Percentiles rank a stretch among this genome's conserved stretches.
These are phyloP conservation scores for Rhizopogon rudus DNA, from an alignment of 768 basidiomycete genomes.

Conservation along the genomic window DNA sequence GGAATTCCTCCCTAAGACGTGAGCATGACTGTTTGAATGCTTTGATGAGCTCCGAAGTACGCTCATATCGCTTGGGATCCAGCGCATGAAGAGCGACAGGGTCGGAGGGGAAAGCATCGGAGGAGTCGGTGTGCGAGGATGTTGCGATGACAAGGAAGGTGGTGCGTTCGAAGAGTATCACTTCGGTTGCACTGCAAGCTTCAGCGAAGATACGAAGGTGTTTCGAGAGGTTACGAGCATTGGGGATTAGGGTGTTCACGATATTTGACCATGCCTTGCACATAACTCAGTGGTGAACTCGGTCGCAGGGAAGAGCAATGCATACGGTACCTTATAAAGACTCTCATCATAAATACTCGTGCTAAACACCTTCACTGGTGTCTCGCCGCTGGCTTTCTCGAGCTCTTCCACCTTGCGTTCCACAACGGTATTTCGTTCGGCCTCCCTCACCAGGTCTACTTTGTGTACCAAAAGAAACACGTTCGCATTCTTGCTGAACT, in stretches of 20 bases:
- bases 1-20: constrained; percentile 80
- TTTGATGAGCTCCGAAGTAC: constrained; percentile 91
- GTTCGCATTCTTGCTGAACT: constrained; percentile 75
- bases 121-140: constrained; percentile 41
- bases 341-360: constrained; percentile 98
- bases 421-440: constrained; percentile 50
- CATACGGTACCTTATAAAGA: constrained; percentile 73
- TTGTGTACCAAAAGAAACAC: constrained; percentile 95
- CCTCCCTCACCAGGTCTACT: constrained; percentile 85
- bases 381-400: constrained; percentile 59
- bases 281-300: constrained; percentile 6
- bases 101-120: constrained; percentile 23
- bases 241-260: constrained; percentile 94
- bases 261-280: constrained; percentile 95
- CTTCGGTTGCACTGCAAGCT: constrained; percentile 88
- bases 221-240: constrained; percentile 81
- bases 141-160: constrained; percentile 98
- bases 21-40: constrained; percentile 91
- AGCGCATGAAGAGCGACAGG: constrained; percentile 40
- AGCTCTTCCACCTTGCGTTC: constrained; percentile 73
- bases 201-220: constrained; percentile 85
- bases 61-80: constrained; percentile 72
- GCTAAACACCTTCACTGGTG: constrained; percentile 69
- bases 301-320: not conserved
- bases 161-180: constrained; percentile 93